Evolutionary conservation across 495 filamentous ascomycete species (phyloP).

Genomic region (Penicillium turbatum): DNA sequence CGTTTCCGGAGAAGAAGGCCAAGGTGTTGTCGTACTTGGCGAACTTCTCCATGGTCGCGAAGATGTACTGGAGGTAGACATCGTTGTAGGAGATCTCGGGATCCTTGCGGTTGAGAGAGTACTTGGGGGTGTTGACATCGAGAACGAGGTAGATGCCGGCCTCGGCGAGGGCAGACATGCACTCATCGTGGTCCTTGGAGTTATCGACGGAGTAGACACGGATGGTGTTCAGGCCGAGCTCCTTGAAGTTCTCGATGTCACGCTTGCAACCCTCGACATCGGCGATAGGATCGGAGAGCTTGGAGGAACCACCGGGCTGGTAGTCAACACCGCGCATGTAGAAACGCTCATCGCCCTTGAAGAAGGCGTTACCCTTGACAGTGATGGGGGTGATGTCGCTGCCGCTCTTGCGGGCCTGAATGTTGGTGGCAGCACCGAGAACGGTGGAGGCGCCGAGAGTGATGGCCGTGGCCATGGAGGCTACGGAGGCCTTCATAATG

Average conservation of each 20-base stretch:
- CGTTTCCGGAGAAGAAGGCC: conserved; percentile 95
- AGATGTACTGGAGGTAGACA: conserved; percentile 86
- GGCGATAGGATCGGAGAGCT: conserved; percentile 74
- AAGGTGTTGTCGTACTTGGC: conserved; percentile 83
- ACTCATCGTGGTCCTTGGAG: conserved; percentile 72
- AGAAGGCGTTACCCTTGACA: conserved; percentile 73
- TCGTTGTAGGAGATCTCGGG: conserved; percentile 83
- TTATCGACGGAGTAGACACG: conserved; percentile 94
- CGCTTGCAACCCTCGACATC: conserved; percentile 67
- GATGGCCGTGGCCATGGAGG: conserved; percentile 53
- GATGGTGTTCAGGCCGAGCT: conserved; percentile 84
- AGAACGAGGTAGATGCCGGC: conserved; percentile 90
- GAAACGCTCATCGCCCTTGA: conserved; percentile 75
- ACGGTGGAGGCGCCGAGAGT: conserved; percentile 43
- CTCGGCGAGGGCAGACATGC: conserved; percentile 76
- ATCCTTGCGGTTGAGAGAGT: conserved; percentile 76
- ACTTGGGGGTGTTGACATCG: conserved; percentile 73
- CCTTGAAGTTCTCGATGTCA: conserved; percentile 78
- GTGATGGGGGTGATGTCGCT: conserved; percentile 48
- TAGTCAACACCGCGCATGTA: conserved; percentile 95
- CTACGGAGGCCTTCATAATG: conserved; percentile 54
- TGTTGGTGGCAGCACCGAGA: conserved; percentile 50
- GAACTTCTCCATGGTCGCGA: conserved; percentile 88
- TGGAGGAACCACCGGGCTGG: conserved; percentile 84
- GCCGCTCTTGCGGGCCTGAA: conserved; percentile 40